phyloP scores from a whole-genome alignment of 345 rosid genomes.

The Passiflora organensis region DNA sequence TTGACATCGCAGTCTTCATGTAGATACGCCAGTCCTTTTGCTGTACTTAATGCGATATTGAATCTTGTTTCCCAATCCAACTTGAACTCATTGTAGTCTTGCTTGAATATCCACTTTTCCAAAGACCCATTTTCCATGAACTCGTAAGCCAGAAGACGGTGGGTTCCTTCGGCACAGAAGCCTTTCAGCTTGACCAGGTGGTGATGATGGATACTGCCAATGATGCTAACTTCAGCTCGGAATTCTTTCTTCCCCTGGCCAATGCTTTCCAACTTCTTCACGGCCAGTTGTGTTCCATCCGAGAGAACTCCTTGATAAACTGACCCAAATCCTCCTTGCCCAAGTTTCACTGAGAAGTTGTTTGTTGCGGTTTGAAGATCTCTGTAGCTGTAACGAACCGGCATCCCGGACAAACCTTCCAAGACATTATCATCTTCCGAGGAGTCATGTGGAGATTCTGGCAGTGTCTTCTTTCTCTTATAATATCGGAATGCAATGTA shows the following conservation, averaged over 20 bases:
- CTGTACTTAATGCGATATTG: conserved; percentile 72
- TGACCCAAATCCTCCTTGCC: conserved; percentile 94
- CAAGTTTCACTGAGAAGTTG: conserved; percentile 73
- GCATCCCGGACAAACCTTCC: conserved; percentile 71
- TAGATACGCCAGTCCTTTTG: conserved; percentile 87
- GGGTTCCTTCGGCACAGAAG: conserved; percentile 80
- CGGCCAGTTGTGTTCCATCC: conserved; percentile 76
- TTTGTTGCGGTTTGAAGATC: conserved; percentile 79
- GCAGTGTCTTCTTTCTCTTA: conserved; percentile 33
- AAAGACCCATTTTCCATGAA: conserved; percentile 76
- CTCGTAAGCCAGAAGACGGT: conserved; percentile 84
- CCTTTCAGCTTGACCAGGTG: conserved; percentile 85
- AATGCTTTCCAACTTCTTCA: conserved; percentile 88
- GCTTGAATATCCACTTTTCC: conserved; percentile 85
- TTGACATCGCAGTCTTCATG: conserved; percentile 83
- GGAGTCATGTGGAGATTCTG: conserved; percentile 35
- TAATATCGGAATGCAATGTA: conserved; percentile 41
- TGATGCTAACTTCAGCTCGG: conserved; percentile 86
- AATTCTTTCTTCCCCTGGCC: conserved; percentile 98
- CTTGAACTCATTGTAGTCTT: conserved; percentile 33
- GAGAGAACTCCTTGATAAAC: conserved; percentile 74
- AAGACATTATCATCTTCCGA: conserved; percentile 82
- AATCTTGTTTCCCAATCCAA: conserved; percentile 77
- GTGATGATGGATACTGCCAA: conserved; percentile 88
- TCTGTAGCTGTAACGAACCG: conserved; percentile 60